Percentiles rank a stretch among this genome's conserved stretches.
Conservation (phyloP, 805 yeast species). For the Komagataella kurtzmanii region DNA sequence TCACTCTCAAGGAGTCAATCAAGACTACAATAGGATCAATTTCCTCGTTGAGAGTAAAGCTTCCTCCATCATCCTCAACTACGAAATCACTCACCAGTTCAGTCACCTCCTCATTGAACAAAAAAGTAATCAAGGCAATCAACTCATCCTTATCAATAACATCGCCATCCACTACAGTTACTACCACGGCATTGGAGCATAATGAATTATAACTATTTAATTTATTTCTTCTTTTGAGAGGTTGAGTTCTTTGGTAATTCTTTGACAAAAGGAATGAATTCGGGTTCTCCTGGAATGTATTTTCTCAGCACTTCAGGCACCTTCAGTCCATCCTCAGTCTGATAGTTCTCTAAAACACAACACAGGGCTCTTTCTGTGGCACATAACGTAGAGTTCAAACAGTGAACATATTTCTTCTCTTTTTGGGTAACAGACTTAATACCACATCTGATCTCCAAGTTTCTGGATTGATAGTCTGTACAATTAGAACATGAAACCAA, state of each 20-base stretch:
- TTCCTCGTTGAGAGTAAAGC: background rate
- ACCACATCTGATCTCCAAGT: constrained; percentile 97
- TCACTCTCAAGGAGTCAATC: background rate
- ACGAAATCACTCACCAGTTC: background rate
- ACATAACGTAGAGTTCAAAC: constrained; percentile 92
- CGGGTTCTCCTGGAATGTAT: constrained; percentile 98
- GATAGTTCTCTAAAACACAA: constrained; percentile 95
- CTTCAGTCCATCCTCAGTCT: constrained; percentile 87
- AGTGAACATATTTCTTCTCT: constrained; percentile 96
- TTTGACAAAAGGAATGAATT: constrained; percentile 79
- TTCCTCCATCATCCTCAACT: background rate
- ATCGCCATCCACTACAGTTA: background rate
- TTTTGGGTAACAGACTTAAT: constrained; percentile 89
- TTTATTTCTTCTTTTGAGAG: constrained; percentile 44
- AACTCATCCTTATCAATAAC: background rate
- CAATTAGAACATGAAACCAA: constrained; percentile 97
- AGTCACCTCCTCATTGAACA: background rate
- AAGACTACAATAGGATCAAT: background rate
- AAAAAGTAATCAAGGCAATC: background rate
- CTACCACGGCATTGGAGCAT: background rate
- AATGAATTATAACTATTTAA: background rate
- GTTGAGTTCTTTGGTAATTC: constrained; percentile 93
- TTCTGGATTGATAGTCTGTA: constrained; percentile 98
- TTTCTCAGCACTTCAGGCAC: constrained; percentile 93
- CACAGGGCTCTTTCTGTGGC: constrained; percentile 98